Evolutionary conservation across 768 basidiomycete species (phyloP), one percentile per base, ranked within the genome.

Genomic region (Calocera cornea): DNA sequence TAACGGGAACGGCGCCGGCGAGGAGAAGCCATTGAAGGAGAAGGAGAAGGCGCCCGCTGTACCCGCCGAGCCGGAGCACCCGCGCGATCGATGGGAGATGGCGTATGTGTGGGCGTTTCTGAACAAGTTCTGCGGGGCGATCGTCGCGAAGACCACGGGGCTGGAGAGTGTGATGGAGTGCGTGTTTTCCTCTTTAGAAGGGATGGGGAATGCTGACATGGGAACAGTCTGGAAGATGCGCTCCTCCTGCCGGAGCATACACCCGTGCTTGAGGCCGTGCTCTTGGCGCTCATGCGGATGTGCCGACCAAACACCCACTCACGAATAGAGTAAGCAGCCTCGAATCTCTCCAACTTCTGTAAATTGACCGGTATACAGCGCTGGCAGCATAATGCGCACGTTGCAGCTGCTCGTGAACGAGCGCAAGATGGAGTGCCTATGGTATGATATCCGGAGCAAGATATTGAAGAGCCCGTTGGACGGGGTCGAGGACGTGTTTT

Each of bases 101-200:
- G 77, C 90, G 71, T 92, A 91, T 77, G 84, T 93, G 40, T 93
- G 90, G 76, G 83, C 86, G 34, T 93, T 93, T 79, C 86, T 93
- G 70, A 85, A 83, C 79, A 89, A 84, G 77, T 93, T 90, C 22
- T 27, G 24, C 79, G 90, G 89, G 27, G 80, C 83, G 76, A 79
- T 92, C 72, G 85, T 83, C 71, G 80, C 80, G 68, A 90, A 89
- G 77, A 80, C 89, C 41, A 88, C 90, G 76, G 89, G 90, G 67
- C 78, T 92, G 68, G 86, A 91, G 73, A 83, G 85, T 71, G 84
- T 88, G 63, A 87, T 88, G 86, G 89, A 92, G 91, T 93, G 78
- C 79, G 90, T 84, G 67, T 65, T 68, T 68, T 41, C 66, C 40
- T 70, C 63, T 68, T 49, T 31, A 34, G 67, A 65, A 38, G 38